Conservation (phyloP, 2,329 filamentous ascomycete genomes). For the Didymella exigua region DNA sequence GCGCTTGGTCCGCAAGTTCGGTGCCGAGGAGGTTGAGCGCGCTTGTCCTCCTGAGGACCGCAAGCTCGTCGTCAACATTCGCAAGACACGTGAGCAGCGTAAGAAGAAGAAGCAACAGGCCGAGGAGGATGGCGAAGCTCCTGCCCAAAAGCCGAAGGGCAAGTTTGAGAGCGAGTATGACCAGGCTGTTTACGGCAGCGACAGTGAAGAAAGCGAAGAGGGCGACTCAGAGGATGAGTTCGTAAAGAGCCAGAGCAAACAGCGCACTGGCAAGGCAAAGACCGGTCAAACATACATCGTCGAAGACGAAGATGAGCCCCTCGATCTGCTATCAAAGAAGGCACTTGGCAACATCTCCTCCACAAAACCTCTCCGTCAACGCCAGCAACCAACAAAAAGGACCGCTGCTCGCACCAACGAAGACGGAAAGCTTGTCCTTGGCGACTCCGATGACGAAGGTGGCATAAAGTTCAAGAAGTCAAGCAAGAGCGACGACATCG, state of each 20-base stretch:
- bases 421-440: slow-evolving; percentile 82
- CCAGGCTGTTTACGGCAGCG: slow-evolving; percentile 83
- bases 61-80: slow-evolving; percentile 91
- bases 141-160: slow-evolving; percentile 54
- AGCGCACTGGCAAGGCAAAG: slow-evolving; percentile 47
- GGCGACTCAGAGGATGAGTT: slow-evolving; percentile 46
- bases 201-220: slow-evolving; percentile 64
- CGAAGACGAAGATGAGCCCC: slow-evolving; percentile 91
- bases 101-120: slow-evolving; percentile 84
- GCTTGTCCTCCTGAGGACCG: slow-evolving; percentile 83
- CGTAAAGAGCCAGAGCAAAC: slow-evolving; percentile 39
- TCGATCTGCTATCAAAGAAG: slow-evolving; percentile 88
- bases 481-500: slow-evolving; percentile 53
- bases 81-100: slow-evolving; percentile 88
- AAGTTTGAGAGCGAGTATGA: slow-evolving; percentile 93
- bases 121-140: slow-evolving; percentile 61
- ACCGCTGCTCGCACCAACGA: slow-evolving; percentile 61
- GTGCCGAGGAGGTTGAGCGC: slow-evolving; percentile 77
- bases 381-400: slow-evolving; percentile 54
- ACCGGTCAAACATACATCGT: slow-evolving; percentile 79
- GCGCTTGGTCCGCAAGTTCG: slow-evolving; percentile 89
- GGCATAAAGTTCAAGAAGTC: slow-evolving; percentile 26
- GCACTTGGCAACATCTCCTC: slow-evolving; percentile 92
- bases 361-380: slow-evolving; percentile 75
- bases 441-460: slow-evolving; percentile 56